These are phyloP conservation scores for Paracoccidioides lutzii DNA, from an alignment of 2,329 filamentous ascomycete species.

Conservation along the genomic window DNA sequence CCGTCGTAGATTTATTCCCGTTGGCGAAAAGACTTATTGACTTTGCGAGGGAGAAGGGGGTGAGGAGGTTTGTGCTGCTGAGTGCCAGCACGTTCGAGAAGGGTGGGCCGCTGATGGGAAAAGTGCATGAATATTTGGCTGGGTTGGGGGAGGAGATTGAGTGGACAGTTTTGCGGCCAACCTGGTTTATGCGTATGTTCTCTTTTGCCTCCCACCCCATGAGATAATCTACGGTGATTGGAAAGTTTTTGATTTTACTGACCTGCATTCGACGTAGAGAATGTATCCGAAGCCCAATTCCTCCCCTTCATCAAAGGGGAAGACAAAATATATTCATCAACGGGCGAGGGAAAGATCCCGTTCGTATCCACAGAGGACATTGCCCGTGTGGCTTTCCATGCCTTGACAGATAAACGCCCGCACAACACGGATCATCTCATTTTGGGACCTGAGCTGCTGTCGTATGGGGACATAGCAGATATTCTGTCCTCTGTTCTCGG, in stretches of 20 bases:
- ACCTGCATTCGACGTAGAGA: conserved; percentile 24
- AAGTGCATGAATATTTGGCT: conserved; percentile 28
- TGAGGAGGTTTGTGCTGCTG: conserved; percentile 35
- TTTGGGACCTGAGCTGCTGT: conserved; percentile 26
- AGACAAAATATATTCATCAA: conserved; percentile 33
- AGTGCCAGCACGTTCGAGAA: conserved; percentile 27
- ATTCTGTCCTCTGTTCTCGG: conserved; percentile 23
- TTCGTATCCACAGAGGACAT: conserved; percentile 11
- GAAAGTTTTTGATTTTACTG: neutral
- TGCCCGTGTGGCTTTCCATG: conserved; percentile 9
- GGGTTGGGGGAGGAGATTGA: conserved; percentile 23
- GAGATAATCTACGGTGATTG: too few relatives aligned
- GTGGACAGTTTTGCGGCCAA: conserved; percentile 35
- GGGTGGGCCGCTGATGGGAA: conserved; percentile 25
- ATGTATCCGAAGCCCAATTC: conserved; percentile 29
- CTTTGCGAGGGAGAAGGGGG: conserved; percentile 25
- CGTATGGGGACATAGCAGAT: conserved; percentile 25
- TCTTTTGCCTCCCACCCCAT: neutral
- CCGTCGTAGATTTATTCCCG: conserved; percentile 20
- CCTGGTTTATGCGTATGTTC: conserved; percentile 36
- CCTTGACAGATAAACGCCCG: conserved; percentile 8
- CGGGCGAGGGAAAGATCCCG: conserved; percentile 21
- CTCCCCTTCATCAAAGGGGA: conserved; percentile 25
- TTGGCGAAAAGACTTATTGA: conserved; percentile 33
- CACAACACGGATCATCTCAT: conserved; percentile 18